Evolutionary conservation across 768 basidiomycete genomes (phyloP), one percentile per base, ranked within the genome.

Genomic region (Mycena sanguinolenta): DNA sequence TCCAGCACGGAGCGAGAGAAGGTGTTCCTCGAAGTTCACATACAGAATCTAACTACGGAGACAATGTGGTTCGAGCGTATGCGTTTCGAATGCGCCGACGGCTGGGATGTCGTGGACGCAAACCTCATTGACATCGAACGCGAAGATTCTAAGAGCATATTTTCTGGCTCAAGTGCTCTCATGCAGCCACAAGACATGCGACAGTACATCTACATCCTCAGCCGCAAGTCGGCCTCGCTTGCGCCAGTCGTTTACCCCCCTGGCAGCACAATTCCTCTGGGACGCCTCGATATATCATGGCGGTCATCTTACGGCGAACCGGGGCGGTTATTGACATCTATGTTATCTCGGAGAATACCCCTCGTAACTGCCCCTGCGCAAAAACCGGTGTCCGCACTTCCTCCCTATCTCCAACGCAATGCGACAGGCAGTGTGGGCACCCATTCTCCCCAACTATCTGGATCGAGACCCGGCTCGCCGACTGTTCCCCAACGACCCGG

Each of bases 281-380:
- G 96, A n/a, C 85, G 93, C 67, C 84, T 97, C 27, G 95, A 98
- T 76, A 92, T 98, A 53, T 89, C 90, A 16, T 98, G 97, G 97
- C 83, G 90, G 53, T 95, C 95, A 9, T 88, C 89, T 4, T 92
- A 91, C 72, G 95, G 95, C 12, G 95, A 97, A 81, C 92, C 92
- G 30, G 97, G 96, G 0, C 87, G 95, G 32, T 84, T 98, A 2
- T 82, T 97, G 34, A 97, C 96, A 2, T 96, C 96, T 12, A 93
- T 93, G 85, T 83, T 98, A 2, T 95, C 95, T 23, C 89, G 96
- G 58, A 86, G 92, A 50, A 91, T 97, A 69, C 93, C 93, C 2
- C 80, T 90, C 17, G 80, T 85, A 9, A 75, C 82, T 32, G 78
- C 80, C 17, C 79, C 81, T 69, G 72, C 79, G 58, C 81, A 80